Evolutionary conservation across 139 green algal species (phyloP).

Genomic region (Chlamydomonas incerta): DNA sequence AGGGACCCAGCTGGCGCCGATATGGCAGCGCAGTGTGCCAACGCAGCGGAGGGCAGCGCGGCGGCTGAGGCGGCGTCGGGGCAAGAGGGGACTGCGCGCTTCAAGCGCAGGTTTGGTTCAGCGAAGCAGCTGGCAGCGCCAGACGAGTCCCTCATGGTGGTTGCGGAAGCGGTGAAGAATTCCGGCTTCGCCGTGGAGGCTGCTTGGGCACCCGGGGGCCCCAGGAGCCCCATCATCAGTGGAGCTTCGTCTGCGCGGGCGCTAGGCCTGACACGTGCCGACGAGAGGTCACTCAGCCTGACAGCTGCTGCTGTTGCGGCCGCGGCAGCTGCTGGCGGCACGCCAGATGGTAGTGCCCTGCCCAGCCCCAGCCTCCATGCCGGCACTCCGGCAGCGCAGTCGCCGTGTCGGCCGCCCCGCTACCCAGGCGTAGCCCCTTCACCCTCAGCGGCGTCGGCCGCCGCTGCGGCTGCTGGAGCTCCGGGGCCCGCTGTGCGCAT

Average conservation of each 20-base stretch:
- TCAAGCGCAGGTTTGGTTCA: neutral
- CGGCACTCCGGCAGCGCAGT: neutral
- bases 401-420: too few relatives aligned
- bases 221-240: too few relatives aligned
- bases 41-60: too few relatives aligned
- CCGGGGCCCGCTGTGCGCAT: neutral
- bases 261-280: neutral
- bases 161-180: neutral
- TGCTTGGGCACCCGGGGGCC: too few relatives aligned
- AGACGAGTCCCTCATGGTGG: neutral
- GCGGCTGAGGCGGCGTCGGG: neutral
- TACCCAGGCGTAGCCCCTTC: neutral
- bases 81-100: too few relatives aligned
- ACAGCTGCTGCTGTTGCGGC: neutral
- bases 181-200: too few relatives aligned
- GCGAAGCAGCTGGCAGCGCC: too few relatives aligned
- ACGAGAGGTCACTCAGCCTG: conserved; percentile 10
- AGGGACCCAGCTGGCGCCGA: too few relatives aligned
- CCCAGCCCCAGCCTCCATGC: too few relatives aligned
- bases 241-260: neutral
- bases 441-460: neutral
- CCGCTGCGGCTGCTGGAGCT: neutral
- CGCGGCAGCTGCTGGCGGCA: neutral
- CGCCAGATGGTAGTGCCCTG: neutral
- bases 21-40: too few relatives aligned